A percentile compares a stretch with the other conserved stretches of the same genome.
phyloP scores from a whole-genome alignment of 306 rosid species.

The Myrica gale region DNA sequence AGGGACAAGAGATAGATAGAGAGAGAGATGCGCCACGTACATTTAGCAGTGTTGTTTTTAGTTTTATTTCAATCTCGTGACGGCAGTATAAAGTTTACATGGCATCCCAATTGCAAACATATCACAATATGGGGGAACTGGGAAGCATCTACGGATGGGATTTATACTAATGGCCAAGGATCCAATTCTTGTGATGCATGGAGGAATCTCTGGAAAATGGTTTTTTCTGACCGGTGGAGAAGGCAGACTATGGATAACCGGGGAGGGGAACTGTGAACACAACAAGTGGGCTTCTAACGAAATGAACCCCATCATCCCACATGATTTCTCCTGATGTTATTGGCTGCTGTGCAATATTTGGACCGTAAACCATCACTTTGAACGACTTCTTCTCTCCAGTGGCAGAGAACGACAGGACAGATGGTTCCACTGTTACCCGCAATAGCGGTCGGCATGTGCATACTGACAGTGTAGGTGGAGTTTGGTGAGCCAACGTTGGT shows the following conservation, averaged over 20 bases:
- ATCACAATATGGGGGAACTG: too few relatives aligned
- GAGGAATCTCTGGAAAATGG: slow-evolving; percentile 21
- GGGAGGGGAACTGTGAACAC: slow-evolving; percentile 33
- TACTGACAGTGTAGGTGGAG: slow-evolving; percentile 18
- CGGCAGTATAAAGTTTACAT: too few relatives aligned
- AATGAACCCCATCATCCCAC: slow-evolving; percentile 24
- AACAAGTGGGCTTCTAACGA: slow-evolving; percentile 30
- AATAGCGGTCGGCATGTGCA: not conserved
- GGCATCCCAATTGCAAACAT: too few relatives aligned
- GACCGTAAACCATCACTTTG: slow-evolving; percentile 18
- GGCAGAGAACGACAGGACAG: slow-evolving; percentile 20
- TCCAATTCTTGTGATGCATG: slow-evolving; percentile 11
- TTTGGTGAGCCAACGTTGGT: slow-evolving; percentile 34
- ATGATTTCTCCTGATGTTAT: slow-evolving; percentile 21
- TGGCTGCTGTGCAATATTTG: slow-evolving; percentile 15
- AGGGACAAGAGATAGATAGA: not conserved
- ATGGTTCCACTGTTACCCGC: not conserved
- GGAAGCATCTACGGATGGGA: not conserved
- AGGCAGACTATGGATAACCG: not conserved
- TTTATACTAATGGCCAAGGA: not conserved
- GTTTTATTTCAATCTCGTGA: not conserved
- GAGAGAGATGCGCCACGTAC: not conserved
- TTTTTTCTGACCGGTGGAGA: not conserved
- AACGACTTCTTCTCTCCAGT: slow-evolving; percentile 21
- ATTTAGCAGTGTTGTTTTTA: not conserved